Evolutionary conservation across 164 flowering plant species (phyloP).

Genomic region (Chimonanthus salicifolius): DNA sequence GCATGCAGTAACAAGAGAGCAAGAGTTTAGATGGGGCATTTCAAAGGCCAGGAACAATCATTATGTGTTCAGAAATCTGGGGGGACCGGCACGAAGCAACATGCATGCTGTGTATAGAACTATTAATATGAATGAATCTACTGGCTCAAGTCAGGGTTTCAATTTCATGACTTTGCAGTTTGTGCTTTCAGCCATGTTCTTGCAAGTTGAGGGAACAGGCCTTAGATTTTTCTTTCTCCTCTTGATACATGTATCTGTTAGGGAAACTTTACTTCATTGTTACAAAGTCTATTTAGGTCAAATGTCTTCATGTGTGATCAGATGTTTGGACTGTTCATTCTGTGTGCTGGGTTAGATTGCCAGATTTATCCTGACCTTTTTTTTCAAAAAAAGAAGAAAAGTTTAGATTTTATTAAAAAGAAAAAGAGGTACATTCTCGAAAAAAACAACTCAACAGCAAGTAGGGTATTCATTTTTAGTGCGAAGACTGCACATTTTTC

Average conservation of each 20-base stretch:
- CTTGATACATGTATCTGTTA: not conserved
- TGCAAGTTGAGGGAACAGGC: too few species aligned
- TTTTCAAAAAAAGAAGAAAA: too few species aligned
- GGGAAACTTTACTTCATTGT: not conserved
- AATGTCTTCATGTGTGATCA: not conserved
- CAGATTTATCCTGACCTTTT: too few species aligned
- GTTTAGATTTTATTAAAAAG: too few species aligned
- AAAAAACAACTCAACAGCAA: too few species aligned
- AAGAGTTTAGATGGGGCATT: constrained; percentile 28
- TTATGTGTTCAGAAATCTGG: not conserved
- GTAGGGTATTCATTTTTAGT: too few species aligned
- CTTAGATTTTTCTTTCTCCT: not conserved
- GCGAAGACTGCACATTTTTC: too few species aligned
- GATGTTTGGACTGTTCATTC: not conserved
- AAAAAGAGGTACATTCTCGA: too few species aligned
- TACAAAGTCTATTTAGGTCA: not conserved
- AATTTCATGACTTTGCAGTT: constrained; percentile 1
- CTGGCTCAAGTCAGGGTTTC: constrained; percentile 6
- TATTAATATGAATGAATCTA: not conserved
- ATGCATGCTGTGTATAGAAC: not conserved
- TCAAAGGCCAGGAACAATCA: constrained; percentile 3
- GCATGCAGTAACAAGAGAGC: constrained; percentile 84
- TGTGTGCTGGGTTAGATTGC: not conserved
- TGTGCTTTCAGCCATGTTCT: not conserved
- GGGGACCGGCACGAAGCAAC: not conserved